Base-by-base conservation (phyloP, 2,329 filamentous ascomycete species). In the Grosmannia huntii region DNA sequence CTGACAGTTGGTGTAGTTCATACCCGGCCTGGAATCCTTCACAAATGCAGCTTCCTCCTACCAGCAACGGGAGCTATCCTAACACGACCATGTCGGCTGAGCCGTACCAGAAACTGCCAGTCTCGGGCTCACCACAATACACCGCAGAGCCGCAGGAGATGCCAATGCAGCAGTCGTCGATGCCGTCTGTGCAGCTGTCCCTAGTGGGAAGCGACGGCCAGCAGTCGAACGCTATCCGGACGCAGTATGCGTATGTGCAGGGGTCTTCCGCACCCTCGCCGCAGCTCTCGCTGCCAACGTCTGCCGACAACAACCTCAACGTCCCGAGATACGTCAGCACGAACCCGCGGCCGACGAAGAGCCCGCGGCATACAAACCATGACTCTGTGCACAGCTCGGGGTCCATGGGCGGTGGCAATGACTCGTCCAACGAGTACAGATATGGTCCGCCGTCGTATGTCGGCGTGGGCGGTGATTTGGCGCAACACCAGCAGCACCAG, bases 311-410 rank as follows among this genome's bases (percentile, higher is more conserved):
- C 59, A 72, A 72, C 23, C 72, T 82, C 58, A 80, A 72, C 64
- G 75, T 83, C 52, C 79, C 80, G 12, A 74, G 80, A 62, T 83
- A 82, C 64, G 74, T 83, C 53, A 80, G 83, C 65, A 72, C 68
- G 62, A 80, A 77, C 62, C 73, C 76, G 6, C 74, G 80, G 25
- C 78, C 80, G 19, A 69, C 76, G 44, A 83, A 83, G 68, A 81
- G 78, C 63, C 78, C 80, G 0, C 75, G 81, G 2, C 76, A 81
- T 60, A 72, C 70, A 12, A 76, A 73, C 66, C 77, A 82, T 62
- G 76, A 77, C 55, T 81, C 80, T 1, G 71, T 81, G 38, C 77
- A 79, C 60, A 77, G 75, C 64, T 68, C 70, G 14, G 71, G 73
- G 46, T 78, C 79, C 25, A 53, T 64, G 25, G 69, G 80, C 36